Evolutionary conservation across 129 eudicot genomes (phyloP), one percentile per base, ranked within the genome.

Genomic region (Deinandra increscens): DNA sequence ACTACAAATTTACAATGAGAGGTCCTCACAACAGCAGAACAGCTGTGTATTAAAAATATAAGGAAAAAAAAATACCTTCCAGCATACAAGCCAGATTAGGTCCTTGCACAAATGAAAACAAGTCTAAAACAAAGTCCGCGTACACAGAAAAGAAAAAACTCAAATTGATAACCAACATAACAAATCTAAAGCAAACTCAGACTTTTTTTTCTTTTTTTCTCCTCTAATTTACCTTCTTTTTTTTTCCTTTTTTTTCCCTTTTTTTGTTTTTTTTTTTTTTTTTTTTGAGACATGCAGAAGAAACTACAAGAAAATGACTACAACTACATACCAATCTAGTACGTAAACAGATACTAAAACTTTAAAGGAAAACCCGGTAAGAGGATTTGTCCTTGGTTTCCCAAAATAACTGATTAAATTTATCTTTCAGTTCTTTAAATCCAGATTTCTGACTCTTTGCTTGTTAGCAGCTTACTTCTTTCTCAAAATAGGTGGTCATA

Each of bases 161-260:
- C 19, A 53, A 55, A 38, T 14, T 43, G 13, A 66, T 44, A 12
- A 66, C 38, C 37, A 44, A 46, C 8, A 44, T 38, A 37, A 46
- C 70, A 73, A 72, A 62, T 73, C 70, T 73, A 51, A 68, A 48
- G 37, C 70, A 62, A 5, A 1, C 15, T 44, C 12, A 50, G 26
- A 50, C 26, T 4, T 18, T 61, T 37, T 60, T 61, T 22, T 15
- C 20, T n/a, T 9, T 62, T 46, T 72, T 26, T 15, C 6, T n/a
- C 15, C 12, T 71, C 12, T 42, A 17, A 0, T 26, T 5, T 48
- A 5, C 62, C 19, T 69, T 18, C 17, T 8, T 48, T 26, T n/a
- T n/a, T n/a, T n/a, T 44, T 22, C 7, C n/a, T n/a, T n/a, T n/a
- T n/a, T n/a, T n/a, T n/a, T n/a, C n/a, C n/a, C n/a, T 11, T 54